Percentiles rank a stretch among this genome's conserved stretches.
phyloP scores from a whole-genome alignment of 2,329 filamentous ascomycete species.

The Ceratocystis papillata region DNA sequence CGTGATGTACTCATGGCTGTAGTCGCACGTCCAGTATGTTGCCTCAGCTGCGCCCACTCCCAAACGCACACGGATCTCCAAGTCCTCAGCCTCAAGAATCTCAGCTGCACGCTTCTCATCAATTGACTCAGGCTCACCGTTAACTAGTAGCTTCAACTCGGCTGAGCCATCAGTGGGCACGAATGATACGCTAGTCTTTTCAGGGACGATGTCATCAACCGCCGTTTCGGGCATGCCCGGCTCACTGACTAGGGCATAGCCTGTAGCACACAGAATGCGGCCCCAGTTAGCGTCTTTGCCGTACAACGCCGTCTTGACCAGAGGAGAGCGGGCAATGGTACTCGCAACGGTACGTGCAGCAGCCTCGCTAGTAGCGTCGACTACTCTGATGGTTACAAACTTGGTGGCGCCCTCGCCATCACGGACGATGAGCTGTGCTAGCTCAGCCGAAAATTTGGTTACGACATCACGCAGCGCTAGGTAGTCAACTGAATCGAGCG shows the following conservation, averaged over 20 bases:
- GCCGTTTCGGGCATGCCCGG: constrained; percentile 47
- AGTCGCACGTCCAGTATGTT: constrained; percentile 77
- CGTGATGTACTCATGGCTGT: constrained; percentile 67
- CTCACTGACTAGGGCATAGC: constrained; percentile 59
- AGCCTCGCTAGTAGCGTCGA: constrained; percentile 56
- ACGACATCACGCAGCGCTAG: constrained; percentile 59
- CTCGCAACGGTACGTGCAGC: constrained; percentile 71
- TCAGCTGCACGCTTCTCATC: constrained; percentile 66
- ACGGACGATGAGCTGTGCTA: constrained; percentile 86
- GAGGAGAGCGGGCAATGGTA: constrained; percentile 77
- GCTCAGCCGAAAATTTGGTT: constrained; percentile 65
- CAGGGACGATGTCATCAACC: constrained; percentile 53
- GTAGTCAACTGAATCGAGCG: constrained; percentile 50
- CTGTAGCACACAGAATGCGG: constrained; percentile 86
- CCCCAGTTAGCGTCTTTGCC: constrained; percentile 98
- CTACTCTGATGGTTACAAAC: constrained; percentile 85
- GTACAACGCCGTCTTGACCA: constrained; percentile 96
- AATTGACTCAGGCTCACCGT: constrained; percentile 69
- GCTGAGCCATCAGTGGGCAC: constrained; percentile 64
- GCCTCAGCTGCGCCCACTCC: constrained; percentile 59
- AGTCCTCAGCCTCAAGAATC: constrained; percentile 65
- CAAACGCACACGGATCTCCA: constrained; percentile 66
- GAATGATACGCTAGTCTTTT: constrained; percentile 67
- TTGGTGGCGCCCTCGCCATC: constrained; percentile 97
- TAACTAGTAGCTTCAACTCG: constrained; percentile 64